phyloP scores from a whole-genome alignment of 345 rosid genomes.

The Stellera chamaejasme region DNA sequence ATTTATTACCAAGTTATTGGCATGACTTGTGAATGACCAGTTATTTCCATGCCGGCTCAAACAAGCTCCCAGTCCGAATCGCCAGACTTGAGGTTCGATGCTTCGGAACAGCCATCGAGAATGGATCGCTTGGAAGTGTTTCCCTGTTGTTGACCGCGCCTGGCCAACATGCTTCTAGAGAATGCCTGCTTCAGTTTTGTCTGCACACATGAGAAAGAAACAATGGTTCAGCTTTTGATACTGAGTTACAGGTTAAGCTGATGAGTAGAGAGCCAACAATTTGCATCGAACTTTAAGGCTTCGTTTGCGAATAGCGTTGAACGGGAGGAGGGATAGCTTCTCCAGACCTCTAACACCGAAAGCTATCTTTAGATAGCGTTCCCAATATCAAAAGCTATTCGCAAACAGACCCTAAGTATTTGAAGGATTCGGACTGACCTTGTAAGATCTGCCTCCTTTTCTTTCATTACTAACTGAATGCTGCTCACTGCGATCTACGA shows the following conservation, averaged over 20 bases:
- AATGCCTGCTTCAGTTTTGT: slow-evolving; percentile 5
- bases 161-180: background rate
- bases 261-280: background rate
- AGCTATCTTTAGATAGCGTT: no score
- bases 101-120: background rate
- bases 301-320: background rate
- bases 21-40: no score
- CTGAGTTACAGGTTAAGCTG: background rate
- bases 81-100: slow-evolving; percentile 5
- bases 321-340: background rate
- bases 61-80: slow-evolving; percentile 30
- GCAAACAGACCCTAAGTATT: no score
- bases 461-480: slow-evolving; percentile 8
- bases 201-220: slow-evolving; percentile 3
- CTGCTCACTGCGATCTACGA: slow-evolving; percentile 12
- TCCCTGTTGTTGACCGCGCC: slow-evolving; percentile 3
- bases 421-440: slow-evolving; percentile 16
- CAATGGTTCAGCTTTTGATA: background rate
- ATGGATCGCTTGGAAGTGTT: background rate
- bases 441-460: slow-evolving; percentile 3
- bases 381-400: no score
- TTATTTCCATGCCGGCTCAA: background rate
- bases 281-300: background rate
- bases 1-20: no score
- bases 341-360: no score